Conservation (phyloP, 192 early-diverging fungal genomes). For the Chytriomyces sp. region DNA sequence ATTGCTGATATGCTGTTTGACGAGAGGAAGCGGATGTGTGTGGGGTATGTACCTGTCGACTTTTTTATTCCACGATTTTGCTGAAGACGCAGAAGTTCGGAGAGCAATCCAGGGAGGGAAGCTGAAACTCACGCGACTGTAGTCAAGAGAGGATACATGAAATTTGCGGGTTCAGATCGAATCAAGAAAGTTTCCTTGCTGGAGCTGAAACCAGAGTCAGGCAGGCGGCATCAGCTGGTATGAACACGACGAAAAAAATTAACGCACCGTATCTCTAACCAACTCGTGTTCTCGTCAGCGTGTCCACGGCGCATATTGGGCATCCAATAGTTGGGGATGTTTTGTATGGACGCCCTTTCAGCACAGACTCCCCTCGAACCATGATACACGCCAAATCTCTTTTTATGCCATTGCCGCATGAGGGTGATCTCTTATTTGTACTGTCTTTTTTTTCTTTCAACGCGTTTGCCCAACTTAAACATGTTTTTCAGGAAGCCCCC, state of each 20-base stretch:
- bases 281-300: not conserved
- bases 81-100: not conserved
- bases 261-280: not conserved
- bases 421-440: slow-evolving; percentile 1
- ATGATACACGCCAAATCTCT: slow-evolving; percentile 43
- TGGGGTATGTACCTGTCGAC: slow-evolving; percentile 2
- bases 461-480: not conserved
- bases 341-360: slow-evolving; percentile 40
- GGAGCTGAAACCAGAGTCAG: slow-evolving; percentile 35
- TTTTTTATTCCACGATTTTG: not conserved
- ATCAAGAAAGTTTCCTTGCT: slow-evolving; percentile 31
- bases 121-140: slow-evolving; percentile 9
- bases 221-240: slow-evolving; percentile 41
- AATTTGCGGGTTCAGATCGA: not conserved
- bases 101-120: slow-evolving; percentile 36
- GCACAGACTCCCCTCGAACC: slow-evolving; percentile 31
- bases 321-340: slow-evolving; percentile 45
- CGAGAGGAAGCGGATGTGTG: slow-evolving; percentile 29
- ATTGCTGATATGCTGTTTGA: slow-evolving; percentile 14
- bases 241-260: not conserved
- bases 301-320: slow-evolving; percentile 36
- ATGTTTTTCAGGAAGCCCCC: slow-evolving; percentile 13
- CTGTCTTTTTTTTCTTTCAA: not conserved
- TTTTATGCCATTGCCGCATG: not conserved
- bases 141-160: slow-evolving; percentile 16